A percentile compares a stretch with the other conserved stretches of the same genome.
These are phyloP conservation scores for Aspergillus baeticus DNA, from an alignment of 495 filamentous ascomycete species.

Conservation along the genomic window DNA sequence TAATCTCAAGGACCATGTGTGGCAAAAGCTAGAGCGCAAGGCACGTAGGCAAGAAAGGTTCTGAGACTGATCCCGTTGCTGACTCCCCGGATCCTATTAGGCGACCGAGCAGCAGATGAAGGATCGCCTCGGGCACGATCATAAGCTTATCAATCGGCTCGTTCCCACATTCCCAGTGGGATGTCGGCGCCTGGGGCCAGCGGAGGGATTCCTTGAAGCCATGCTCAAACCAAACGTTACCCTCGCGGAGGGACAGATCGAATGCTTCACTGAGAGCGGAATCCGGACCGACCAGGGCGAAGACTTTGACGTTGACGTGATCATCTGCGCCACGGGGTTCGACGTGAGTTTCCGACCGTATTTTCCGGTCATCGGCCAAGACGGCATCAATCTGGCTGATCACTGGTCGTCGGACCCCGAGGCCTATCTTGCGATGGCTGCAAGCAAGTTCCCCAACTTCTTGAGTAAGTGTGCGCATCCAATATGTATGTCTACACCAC, in stretches of 20 bases:
- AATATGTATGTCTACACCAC: too few species aligned
- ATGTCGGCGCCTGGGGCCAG: constrained; percentile 42
- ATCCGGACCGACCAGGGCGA: constrained; percentile 28
- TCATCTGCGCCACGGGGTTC: not conserved
- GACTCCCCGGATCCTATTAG: too few species aligned
- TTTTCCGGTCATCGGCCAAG: constrained; percentile 11
- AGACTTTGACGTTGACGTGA: constrained; percentile 32
- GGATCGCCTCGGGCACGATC: constrained; percentile 15
- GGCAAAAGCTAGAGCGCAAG: too few species aligned
- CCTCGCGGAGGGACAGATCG: constrained; percentile 46
- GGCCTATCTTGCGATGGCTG: constrained; percentile 52
- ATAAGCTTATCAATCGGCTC: constrained; percentile 27
- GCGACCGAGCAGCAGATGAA: constrained; percentile 22
- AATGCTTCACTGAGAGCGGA: constrained; percentile 45
- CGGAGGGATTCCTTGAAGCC: constrained; percentile 38
- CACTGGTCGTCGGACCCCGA: not conserved
- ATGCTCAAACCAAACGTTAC: constrained; percentile 43
- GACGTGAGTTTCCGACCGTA: not conserved
- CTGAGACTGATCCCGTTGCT: too few species aligned
- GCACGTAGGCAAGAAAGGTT: too few species aligned
- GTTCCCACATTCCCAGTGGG: constrained; percentile 37
- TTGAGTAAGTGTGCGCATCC: too few species aligned
- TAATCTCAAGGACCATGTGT: too few species aligned
- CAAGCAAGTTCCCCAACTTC: constrained; percentile 55
- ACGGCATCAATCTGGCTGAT: not conserved